Evolutionary conservation across 2,329 filamentous ascomycete species (phyloP).

Genomic region (Alternaria longipes): DNA sequence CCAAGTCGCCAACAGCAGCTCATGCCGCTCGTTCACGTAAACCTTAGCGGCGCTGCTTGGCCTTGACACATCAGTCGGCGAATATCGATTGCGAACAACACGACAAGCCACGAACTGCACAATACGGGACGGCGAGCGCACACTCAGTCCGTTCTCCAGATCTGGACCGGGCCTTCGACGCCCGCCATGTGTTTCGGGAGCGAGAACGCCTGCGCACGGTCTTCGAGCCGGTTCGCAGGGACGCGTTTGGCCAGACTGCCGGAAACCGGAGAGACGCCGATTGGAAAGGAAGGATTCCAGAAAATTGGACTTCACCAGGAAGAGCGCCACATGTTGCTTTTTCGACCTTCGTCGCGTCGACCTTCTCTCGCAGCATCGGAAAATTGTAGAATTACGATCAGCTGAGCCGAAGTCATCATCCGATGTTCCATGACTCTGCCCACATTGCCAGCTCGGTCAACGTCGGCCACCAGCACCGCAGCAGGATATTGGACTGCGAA

Average conservation of each 20-base stretch:
- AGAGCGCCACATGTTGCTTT: background rate
- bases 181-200: constrained; percentile 1
- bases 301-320: background rate
- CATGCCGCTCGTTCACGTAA: background rate
- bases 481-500: background rate
- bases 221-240: constrained; percentile 4
- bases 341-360: background rate
- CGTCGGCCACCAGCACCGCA: constrained; percentile 3
- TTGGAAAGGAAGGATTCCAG: constrained; percentile 5
- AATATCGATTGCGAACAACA: background rate
- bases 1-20: background rate
- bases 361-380: background rate
- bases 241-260: constrained; percentile 1
- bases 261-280: constrained; percentile 9
- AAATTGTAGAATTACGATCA: background rate
- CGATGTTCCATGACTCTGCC: constrained; percentile 1
- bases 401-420: background rate
- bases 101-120: background rate
- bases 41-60: background rate
- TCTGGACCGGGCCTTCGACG: background rate
- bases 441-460: constrained; percentile 3
- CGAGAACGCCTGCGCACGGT: background rate
- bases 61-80: background rate
- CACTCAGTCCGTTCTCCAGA: background rate
- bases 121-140: background rate